These are phyloP conservation scores for Suhomyces coccinellae DNA, from an alignment of 1,139 yeast genomes.

Conservation along the genomic window DNA sequence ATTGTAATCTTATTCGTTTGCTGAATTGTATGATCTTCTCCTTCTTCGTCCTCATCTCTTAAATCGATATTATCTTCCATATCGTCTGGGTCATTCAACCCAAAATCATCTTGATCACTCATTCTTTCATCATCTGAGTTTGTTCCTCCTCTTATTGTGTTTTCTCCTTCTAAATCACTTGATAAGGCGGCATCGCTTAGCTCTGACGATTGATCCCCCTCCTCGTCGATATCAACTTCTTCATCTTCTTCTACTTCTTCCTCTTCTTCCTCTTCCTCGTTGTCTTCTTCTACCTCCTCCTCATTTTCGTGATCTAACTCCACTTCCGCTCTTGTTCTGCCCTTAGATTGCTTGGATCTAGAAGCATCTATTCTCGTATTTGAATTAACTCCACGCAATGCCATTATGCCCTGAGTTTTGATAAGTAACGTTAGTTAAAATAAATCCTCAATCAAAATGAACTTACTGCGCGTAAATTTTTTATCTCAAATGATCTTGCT, in stretches of 20 bases:
- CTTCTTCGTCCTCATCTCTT: constrained; percentile 26
- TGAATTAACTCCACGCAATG: not conserved
- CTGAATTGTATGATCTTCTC: not conserved
- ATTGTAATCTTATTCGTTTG: constrained; percentile 15
- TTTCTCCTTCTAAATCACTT: constrained; percentile 26
- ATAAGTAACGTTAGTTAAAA: no score
- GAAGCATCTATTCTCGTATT: not conserved
- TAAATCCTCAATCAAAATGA: no score
- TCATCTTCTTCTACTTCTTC: constrained; percentile 22
- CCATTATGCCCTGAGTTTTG: not conserved
- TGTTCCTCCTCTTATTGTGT: constrained; percentile 4
- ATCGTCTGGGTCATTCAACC: constrained; percentile 42
- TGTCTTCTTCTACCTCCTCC: constrained; percentile 13
- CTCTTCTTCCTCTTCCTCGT: constrained; percentile 18
- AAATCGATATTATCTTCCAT: constrained; percentile 43
- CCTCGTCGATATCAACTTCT: constrained; percentile 13
- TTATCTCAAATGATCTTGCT: no score
- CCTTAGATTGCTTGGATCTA: not conserved
- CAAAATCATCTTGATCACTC: constrained; percentile 36
- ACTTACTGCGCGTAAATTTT: no score
- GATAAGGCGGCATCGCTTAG: constrained; percentile 23
- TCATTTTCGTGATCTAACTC: constrained; percentile 13
- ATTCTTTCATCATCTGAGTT: constrained; percentile 23
- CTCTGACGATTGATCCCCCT: constrained; percentile 15
- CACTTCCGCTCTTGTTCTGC: constrained; percentile 10